These are phyloP conservation scores for Rauvolfia tetraphylla DNA, from an alignment of 257 asterid species.

Conservation along the genomic window DNA sequence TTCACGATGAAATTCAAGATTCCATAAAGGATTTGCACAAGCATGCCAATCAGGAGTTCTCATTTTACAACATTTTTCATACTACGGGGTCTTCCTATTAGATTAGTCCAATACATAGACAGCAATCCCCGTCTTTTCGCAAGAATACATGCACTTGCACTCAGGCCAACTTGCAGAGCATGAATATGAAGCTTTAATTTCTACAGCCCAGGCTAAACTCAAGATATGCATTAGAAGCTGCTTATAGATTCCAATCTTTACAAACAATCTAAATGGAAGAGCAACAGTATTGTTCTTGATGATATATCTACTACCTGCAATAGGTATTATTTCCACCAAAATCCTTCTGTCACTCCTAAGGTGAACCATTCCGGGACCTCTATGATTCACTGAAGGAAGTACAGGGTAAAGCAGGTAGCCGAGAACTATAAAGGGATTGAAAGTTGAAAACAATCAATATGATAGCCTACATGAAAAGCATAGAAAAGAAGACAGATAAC, in stretches of 20 bases:
- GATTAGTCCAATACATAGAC: neutral
- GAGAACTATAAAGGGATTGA: neutral
- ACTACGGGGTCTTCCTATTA: neutral
- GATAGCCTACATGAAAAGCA: neutral
- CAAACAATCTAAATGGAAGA: neutral
- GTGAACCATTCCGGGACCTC: neutral
- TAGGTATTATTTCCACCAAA: neutral
- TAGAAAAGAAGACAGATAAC: neutral
- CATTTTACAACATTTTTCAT: neutral
- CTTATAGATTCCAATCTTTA: neutral
- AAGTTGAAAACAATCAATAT: neutral
- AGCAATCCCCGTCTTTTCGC: neutral
- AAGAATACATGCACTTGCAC: neutral
- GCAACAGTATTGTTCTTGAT: neutral
- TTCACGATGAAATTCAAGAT: neutral
- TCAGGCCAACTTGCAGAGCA: neutral
- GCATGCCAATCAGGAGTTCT: neutral
- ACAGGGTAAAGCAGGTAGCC: neutral
- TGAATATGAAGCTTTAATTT: neutral
- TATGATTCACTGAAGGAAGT: neutral
- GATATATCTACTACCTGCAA: neutral
- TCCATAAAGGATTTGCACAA: neutral
- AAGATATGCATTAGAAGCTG: neutral
- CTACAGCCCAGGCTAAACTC: neutral
- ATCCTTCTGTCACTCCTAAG: neutral